Evolutionary conservation across 2,329 filamentous ascomycete species (phyloP), one percentile per base, ranked within the genome.

Genomic region (Fusarium nematophilum): DNA sequence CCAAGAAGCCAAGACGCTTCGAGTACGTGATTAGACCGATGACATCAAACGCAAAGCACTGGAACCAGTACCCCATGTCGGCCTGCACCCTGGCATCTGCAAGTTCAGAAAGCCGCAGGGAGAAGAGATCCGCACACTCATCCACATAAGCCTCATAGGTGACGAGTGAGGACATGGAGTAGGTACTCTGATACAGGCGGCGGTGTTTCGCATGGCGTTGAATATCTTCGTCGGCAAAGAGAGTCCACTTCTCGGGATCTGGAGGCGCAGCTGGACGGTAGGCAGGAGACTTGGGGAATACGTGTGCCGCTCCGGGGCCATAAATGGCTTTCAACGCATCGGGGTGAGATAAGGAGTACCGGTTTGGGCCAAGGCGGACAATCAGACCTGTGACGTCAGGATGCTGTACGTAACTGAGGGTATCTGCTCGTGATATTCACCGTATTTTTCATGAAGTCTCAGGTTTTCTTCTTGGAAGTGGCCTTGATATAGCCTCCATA

Each of bases 41-140:
- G 2, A 64, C 59, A 3, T 63, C 59, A 3, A 63, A 63, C 0
- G 59, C 59, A n/a, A 60, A 63, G 3, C 59, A 63, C 6, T 63
- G 59, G 1, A 63, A 63, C 59, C 59, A 63, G 2, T 63, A 47
- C 0, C 59, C 21, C 29, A 63, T 63, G 3, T 63, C 55, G 2
- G 53, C 40, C 0, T 40, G 17, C 0, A 56, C 3, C 1, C n/a
- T 8, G 0, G 34, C 9, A 0, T 30, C 11, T 0, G 49, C 49
- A 14, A 63, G 38, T 2, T 64, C 59, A 0, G 40, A 49, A 5
- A 63, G 46, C 1, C 60, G 42, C 0, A 48, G 45, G 0, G 37
- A 26, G 3, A 63, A 63, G 4, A 63, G 29, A 0, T 61, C 39
- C 1, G 56, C 57, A 5, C 60, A 64, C 7, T 64, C 43, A 8